Evolutionary conservation across 1,139 yeast genomes (phyloP).

Genomic region (Debaryomycetaceae sp.): DNA sequence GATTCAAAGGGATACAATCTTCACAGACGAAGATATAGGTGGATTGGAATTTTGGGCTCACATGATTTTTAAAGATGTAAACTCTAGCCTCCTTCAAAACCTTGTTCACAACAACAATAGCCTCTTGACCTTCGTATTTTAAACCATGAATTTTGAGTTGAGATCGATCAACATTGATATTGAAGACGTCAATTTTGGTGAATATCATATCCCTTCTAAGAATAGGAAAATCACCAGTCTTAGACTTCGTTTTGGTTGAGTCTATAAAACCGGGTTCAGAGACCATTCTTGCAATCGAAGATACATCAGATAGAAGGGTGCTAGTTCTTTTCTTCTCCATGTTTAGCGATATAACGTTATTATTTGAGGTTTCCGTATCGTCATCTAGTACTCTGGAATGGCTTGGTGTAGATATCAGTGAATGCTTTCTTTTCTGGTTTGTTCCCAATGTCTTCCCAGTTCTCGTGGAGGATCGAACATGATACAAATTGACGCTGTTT

Average conservation of each 20-base stretch:
- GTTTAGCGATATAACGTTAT: conserved; percentile 26
- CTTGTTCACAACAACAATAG: conserved; percentile 45
- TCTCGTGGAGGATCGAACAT: conserved; percentile 42
- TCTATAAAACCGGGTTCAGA: conserved; percentile 35
- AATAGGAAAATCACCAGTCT: conserved; percentile 21
- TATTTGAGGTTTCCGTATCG: conserved; percentile 20
- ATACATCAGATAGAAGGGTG: conserved; percentile 51
- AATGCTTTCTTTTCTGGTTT: conserved; percentile 22
- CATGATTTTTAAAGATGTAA: conserved; percentile 44
- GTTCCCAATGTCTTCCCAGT: conserved; percentile 9
- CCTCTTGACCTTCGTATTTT: conserved; percentile 54
- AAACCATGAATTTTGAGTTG: conserved; percentile 43
- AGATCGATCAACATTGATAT: conserved; percentile 23
- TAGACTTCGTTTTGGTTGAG: conserved; percentile 16
- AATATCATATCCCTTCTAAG: conserved; percentile 65
- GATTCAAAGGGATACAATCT: conserved; percentile 40
- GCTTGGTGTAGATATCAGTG: conserved; percentile 37
- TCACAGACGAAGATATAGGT: conserved; percentile 33
- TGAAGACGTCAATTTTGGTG: conserved; percentile 53
- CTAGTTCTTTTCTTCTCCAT: conserved; percentile 54
- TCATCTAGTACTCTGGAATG: conserved; percentile 43
- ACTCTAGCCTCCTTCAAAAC: conserved; percentile 39
- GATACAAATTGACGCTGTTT: conserved; percentile 44
- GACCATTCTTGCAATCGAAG: conserved; percentile 63
- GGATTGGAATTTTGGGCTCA: conserved; percentile 32